These are phyloP conservation scores for Chrysanthemum makinoi DNA, from an alignment of 129 eudicot species.

Conservation along the genomic window DNA sequence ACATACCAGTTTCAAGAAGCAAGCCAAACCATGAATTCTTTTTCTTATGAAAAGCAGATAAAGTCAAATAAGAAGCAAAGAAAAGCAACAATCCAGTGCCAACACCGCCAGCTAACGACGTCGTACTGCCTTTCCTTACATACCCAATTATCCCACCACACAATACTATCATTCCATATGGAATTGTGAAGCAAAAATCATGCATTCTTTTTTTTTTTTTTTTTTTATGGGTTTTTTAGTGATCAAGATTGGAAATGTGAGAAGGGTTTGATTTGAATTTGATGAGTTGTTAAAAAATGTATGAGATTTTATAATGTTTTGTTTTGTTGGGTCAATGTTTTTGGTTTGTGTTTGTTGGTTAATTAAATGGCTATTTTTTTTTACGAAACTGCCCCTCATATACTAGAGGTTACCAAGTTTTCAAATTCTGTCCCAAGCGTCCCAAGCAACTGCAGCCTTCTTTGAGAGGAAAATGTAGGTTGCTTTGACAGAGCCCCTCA, in stretches of 20 bases:
- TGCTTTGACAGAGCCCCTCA: too few species aligned
- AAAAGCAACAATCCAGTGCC: slow-evolving; percentile 75
- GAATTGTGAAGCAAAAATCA: slow-evolving; percentile 98
- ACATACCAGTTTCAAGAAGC: slow-evolving; percentile 70
- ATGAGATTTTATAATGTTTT: background rate
- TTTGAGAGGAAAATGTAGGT: too few species aligned
- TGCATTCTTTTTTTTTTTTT: slow-evolving; percentile 73
- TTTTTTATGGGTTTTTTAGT: slow-evolving; percentile 20
- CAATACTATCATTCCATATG: slow-evolving; percentile 77
- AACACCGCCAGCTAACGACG: slow-evolving; percentile 81
- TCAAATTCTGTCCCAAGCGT: too few species aligned
- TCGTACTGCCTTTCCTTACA: slow-evolving; percentile 71
- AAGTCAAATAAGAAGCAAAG: slow-evolving; percentile 85
- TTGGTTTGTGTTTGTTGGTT: slow-evolving; percentile 2
- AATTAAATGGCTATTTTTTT: background rate
- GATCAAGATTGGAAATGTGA: slow-evolving; percentile 28
- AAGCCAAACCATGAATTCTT: slow-evolving; percentile 70
- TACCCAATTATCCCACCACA: slow-evolving; percentile 81
- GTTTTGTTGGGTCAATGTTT: slow-evolving; percentile 20
- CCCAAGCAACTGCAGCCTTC: too few species aligned
- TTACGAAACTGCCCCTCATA: slow-evolving; percentile 19
- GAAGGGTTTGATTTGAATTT: slow-evolving; percentile 10
- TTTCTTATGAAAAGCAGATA: slow-evolving; percentile 66
- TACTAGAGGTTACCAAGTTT: too few species aligned
- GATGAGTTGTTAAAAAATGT: slow-evolving; percentile 4